A percentile compares a stretch with the other conserved stretches of the same genome.
Conservation (phyloP, 176 grass and related monocot genomes). For the Chrysopogon serrulatus region DNA sequence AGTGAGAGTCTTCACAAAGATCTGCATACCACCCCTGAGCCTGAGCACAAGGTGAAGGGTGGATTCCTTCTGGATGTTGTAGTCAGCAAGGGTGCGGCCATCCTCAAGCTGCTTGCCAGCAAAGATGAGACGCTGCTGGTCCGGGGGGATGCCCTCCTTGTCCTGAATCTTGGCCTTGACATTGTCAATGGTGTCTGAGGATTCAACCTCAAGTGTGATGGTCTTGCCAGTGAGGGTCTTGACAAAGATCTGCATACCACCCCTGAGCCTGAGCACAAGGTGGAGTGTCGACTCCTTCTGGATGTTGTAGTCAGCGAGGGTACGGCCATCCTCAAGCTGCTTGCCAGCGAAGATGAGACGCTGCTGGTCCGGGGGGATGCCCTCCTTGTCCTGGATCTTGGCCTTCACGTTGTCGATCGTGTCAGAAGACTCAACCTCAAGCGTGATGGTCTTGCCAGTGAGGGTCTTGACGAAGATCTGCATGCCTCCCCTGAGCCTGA, state of each 20-base stretch:
- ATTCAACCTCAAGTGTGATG: constrained; percentile 50
- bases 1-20: constrained; percentile 54
- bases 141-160: constrained; percentile 50
- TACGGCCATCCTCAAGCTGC: not conserved
- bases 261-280: not conserved
- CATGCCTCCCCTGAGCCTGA: too few relatives aligned
- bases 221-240: constrained; percentile 68
- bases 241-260: constrained; percentile 60
- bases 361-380: constrained; percentile 37
- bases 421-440: constrained; percentile 36
- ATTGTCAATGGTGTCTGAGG: constrained; percentile 45
- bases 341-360: not conserved
- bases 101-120: constrained; percentile 43
- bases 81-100: constrained; percentile 26
- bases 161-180: constrained; percentile 61
- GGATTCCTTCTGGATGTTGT: constrained; percentile 24
- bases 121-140: constrained; percentile 33
- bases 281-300: too few relatives aligned
- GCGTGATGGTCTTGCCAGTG: constrained; percentile 40
- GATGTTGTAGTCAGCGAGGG: too few relatives aligned
- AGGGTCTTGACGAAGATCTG: constrained; percentile 56
- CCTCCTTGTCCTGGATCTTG: constrained; percentile 75
- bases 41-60: constrained; percentile 5
- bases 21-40: not conserved
- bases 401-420: constrained; percentile 37